phyloP scores from a whole-genome alignment of 441 rosid species.

The Theobroma grandiflorum region DNA sequence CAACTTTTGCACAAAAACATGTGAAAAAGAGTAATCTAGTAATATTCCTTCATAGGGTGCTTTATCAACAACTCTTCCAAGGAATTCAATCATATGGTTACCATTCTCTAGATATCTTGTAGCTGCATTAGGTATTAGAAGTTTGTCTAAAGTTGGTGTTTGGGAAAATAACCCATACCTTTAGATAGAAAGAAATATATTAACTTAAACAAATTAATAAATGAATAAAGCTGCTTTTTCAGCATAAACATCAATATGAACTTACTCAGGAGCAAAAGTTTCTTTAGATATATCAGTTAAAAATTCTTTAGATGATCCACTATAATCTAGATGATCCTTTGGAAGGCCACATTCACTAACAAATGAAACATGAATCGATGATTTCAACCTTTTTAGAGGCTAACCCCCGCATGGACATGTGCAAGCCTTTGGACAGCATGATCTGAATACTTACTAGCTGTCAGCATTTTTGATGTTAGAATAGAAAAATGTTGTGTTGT shows the following conservation, averaged over 20 bases:
- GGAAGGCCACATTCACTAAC: constrained; percentile 98
- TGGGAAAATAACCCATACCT: constrained; percentile 96
- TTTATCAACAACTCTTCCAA: constrained; percentile 98
- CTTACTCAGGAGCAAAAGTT: constrained; percentile 95
- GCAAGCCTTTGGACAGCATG: too few species aligned
- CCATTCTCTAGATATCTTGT: constrained; percentile 93
- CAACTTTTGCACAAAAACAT: constrained; percentile 92
- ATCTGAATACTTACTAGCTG: too few species aligned
- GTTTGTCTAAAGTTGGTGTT: constrained; percentile 85
- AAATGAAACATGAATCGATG: constrained; percentile 95
- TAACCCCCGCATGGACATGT: too few species aligned
- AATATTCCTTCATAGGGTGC: constrained; percentile 98
- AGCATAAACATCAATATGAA: constrained; percentile 31
- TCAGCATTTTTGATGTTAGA: too few species aligned
- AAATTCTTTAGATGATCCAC: constrained; percentile 97
- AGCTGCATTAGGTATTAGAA: constrained; percentile 83
- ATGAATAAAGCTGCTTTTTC: background rate
- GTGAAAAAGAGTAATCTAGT: constrained; percentile 94
- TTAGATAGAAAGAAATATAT: constrained; percentile 28
- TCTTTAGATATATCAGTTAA: constrained; percentile 95
- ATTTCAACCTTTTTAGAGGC: constrained; percentile 61
- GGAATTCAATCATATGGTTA: constrained; percentile 94
- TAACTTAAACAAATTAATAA: background rate
- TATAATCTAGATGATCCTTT: constrained; percentile 98
- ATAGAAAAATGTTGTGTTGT: too few species aligned